Percentiles rank a stretch among this genome's conserved stretches.
These are phyloP conservation scores for Asterophora lycoperdoides DNA, from an alignment of 768 basidiomycete genomes.

Conservation along the genomic window DNA sequence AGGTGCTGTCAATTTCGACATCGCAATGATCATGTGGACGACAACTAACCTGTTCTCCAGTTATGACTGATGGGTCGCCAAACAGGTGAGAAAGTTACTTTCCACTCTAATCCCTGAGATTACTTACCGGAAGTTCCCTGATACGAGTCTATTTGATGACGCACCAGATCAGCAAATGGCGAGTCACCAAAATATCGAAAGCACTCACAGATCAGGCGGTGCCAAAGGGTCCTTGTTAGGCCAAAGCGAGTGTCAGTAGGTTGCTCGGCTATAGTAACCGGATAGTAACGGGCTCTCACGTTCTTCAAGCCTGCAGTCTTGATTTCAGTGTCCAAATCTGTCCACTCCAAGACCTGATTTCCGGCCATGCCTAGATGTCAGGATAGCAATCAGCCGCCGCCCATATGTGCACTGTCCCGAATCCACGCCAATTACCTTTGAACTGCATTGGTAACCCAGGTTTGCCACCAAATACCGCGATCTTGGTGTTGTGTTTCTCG, in stretches of 20 bases:
- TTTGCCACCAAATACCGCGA: constrained; percentile 56
- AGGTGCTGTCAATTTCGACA: neutral
- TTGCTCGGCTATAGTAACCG: neutral
- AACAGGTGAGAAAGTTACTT: neutral
- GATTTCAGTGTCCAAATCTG: too few species aligned
- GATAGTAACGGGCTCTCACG: too few species aligned
- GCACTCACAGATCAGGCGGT: too few species aligned
- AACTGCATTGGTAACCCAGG: constrained; percentile 46
- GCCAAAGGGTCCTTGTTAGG: constrained; percentile 40
- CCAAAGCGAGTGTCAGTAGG: too few species aligned
- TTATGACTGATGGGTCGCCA: constrained; percentile 30
- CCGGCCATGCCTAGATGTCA: constrained; percentile 48
- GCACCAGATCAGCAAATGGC: neutral
- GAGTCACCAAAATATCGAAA: constrained; percentile 28
- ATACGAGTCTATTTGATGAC: too few species aligned
- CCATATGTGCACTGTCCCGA: neutral
- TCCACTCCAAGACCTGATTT: too few species aligned
- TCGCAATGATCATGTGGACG: neutral
- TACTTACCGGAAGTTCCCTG: too few species aligned
- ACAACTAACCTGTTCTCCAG: constrained; percentile 41
- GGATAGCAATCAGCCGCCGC: neutral
- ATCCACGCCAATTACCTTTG: constrained; percentile 32
- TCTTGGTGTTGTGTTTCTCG: constrained; percentile 48
- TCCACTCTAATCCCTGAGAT: too few species aligned
- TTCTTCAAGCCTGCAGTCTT: too few species aligned